A percentile compares a stretch with the other conserved stretches of the same genome.
Conservation (phyloP, 1,139 yeast genomes). For the Candida freyschussii region DNA sequence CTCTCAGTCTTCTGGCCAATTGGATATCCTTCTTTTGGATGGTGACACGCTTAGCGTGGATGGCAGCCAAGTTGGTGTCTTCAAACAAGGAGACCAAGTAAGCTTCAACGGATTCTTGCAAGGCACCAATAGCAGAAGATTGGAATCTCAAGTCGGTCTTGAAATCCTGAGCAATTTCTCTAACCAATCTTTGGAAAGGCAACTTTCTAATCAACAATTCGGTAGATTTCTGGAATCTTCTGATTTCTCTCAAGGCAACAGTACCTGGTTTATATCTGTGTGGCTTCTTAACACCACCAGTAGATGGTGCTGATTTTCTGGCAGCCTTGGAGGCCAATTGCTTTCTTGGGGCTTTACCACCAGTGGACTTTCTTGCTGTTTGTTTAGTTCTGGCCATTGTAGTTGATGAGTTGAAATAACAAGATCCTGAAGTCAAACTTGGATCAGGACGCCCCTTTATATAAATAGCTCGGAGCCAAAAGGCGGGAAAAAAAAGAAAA, state of each 20-base stretch:
- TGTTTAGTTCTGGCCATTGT: conserved; percentile 97
- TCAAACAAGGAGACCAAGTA: conserved; percentile 84
- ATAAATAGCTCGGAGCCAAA: too few species aligned
- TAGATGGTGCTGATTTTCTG: conserved; percentile 95
- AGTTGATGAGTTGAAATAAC: too few species aligned
- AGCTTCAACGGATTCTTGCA: conserved; percentile 87
- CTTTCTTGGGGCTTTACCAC: conserved; percentile 99
- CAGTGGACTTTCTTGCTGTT: conserved; percentile 98
- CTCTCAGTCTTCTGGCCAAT: conserved; percentile 99
- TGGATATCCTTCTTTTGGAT: conserved; percentile 99
- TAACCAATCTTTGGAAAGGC: conserved; percentile 97
- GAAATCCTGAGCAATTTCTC: conserved; percentile 98
- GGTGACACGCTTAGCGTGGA: conserved; percentile 98
- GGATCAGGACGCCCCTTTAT: too few species aligned
- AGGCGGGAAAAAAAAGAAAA: too few species aligned
- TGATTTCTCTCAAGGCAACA: conserved; percentile 98
- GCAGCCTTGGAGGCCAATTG: conserved; percentile 99
- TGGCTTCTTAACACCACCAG: conserved; percentile 99
- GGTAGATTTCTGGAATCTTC: conserved; percentile 98
- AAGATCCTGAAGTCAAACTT: conserved; percentile 97
- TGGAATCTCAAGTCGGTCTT: conserved; percentile 98
- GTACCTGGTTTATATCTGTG: conserved; percentile 99
- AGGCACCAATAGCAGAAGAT: conserved; percentile 97
- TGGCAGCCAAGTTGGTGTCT: conserved; percentile 97
- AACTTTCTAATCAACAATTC: conserved; percentile 95